phyloP scores from a whole-genome alignment of 345 rosid species.

The Brassica rapa region DNA sequence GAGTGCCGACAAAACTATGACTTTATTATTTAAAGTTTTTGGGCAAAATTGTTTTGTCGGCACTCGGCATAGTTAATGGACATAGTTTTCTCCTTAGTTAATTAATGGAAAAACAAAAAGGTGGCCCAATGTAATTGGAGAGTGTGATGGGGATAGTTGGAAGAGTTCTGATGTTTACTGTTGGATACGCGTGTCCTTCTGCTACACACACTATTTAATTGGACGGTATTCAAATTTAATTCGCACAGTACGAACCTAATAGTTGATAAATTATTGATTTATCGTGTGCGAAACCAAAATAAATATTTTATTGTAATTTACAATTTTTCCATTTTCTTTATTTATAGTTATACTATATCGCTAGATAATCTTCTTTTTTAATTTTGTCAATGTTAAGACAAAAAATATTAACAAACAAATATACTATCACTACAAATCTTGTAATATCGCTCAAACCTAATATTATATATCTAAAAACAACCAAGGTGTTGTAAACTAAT shows the following conservation, averaged over 20 bases:
- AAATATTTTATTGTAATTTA: too few relatives aligned
- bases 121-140: background rate
- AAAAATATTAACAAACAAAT: too few relatives aligned
- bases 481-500: background rate
- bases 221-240: background rate
- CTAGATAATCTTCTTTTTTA: too few relatives aligned
- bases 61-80: background rate
- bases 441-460: background rate
- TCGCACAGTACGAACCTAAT: background rate
- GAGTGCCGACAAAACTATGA: too few relatives aligned
- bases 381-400: too few relatives aligned
- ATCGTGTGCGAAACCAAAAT: background rate
- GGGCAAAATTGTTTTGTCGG: background rate
- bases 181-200: background rate
- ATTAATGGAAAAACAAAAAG: background rate
- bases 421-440: background rate
- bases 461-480: too few relatives aligned
- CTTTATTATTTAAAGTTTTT: too few relatives aligned
- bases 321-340: too few relatives aligned
- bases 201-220: background rate
- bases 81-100: background rate
- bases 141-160: background rate
- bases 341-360: too few relatives aligned
- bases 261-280: background rate
- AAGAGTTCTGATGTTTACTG: background rate